Evolutionary conservation across 2,329 filamentous ascomycete species (phyloP).

Genomic region (Claviceps sp.): DNA sequence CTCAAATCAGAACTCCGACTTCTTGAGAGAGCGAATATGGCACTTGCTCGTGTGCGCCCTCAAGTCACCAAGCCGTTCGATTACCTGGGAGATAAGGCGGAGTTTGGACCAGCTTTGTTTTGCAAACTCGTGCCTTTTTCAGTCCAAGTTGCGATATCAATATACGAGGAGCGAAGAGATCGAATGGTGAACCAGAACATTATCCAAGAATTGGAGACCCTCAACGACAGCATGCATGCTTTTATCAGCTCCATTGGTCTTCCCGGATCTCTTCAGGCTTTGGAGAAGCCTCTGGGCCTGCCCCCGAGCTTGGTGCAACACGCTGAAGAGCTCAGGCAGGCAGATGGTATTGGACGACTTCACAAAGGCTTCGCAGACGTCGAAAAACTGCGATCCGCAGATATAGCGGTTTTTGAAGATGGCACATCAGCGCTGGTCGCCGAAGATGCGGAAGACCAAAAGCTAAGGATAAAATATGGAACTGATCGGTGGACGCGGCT

Average conservation of each 20-base stretch:
- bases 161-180: constrained; percentile 85
- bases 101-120: constrained; percentile 77
- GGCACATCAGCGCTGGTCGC: constrained; percentile 63
- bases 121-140: constrained; percentile 88
- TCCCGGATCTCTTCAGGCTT: constrained; percentile 80
- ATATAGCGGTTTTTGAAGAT: constrained; percentile 68
- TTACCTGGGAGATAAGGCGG: constrained; percentile 63
- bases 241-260: constrained; percentile 72
- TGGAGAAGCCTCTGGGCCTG: constrained; percentile 86
- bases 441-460: constrained; percentile 74
- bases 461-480: constrained; percentile 63
- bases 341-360: constrained; percentile 68
- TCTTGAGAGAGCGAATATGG: constrained; percentile 83
- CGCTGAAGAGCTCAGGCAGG: constrained; percentile 85
- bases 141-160: constrained; percentile 86
- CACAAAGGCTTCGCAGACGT: constrained; percentile 76
- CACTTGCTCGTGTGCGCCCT: constrained; percentile 60
- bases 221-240: constrained; percentile 70
- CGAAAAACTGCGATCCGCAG: constrained; percentile 72
- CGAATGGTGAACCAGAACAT: constrained; percentile 81
- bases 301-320: constrained; percentile 77
- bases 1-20: constrained; percentile 77
- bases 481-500: constrained; percentile 73
- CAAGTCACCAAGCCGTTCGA: constrained; percentile 72
- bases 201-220: constrained; percentile 66